These are phyloP conservation scores for Strobilomyces dryophilus DNA, from an alignment of 768 basidiomycete genomes.

Conservation along the genomic window DNA sequence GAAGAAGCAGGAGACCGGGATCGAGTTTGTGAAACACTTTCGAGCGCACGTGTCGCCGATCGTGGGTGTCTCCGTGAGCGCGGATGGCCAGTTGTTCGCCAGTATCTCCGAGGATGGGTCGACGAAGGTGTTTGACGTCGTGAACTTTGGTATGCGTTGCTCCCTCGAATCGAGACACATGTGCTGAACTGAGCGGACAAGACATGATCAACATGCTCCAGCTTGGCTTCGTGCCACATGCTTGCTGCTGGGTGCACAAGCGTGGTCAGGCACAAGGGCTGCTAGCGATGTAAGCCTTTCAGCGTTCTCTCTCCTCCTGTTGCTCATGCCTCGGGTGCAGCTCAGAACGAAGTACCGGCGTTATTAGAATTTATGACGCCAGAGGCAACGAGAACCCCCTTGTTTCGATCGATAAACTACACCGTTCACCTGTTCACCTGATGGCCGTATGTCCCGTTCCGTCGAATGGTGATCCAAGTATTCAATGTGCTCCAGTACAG, in stretches of 20 bases:
- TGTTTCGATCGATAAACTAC: conserved; percentile 70
- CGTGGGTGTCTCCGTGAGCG: conserved; percentile 76
- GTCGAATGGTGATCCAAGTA: neutral
- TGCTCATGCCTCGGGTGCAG: conserved; percentile 38
- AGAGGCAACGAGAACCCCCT: conserved; percentile 80
- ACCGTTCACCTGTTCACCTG: conserved; percentile 85
- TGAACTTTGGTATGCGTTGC: conserved; percentile 85
- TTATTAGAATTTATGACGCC: conserved; percentile 88
- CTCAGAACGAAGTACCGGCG: conserved; percentile 70
- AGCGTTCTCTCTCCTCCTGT: conserved; percentile 15
- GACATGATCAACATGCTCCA: conserved; percentile 99
- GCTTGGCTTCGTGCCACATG: conserved; percentile 76
- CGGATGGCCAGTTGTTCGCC: conserved; percentile 89
- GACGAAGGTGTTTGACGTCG: conserved; percentile 94
- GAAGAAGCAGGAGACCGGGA: conserved; percentile 95
- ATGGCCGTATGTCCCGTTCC: conserved; percentile 63
- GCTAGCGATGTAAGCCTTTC: conserved; percentile 72
- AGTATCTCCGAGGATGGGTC: conserved; percentile 89
- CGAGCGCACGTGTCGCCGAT: conserved; percentile 85
- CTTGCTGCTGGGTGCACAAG: conserved; percentile 94
- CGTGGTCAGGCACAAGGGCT: conserved; percentile 84
- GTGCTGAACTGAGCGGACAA: conserved; percentile 27
- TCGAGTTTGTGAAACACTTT: conserved; percentile 99
- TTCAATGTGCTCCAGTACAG: conserved; percentile 60
- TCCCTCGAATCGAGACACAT: neutral